A percentile compares a stretch with the other conserved stretches of the same genome.
phyloP scores from a whole-genome alignment of 192 early-diverging fungal species.

The Coemansia aciculifera region DNA sequence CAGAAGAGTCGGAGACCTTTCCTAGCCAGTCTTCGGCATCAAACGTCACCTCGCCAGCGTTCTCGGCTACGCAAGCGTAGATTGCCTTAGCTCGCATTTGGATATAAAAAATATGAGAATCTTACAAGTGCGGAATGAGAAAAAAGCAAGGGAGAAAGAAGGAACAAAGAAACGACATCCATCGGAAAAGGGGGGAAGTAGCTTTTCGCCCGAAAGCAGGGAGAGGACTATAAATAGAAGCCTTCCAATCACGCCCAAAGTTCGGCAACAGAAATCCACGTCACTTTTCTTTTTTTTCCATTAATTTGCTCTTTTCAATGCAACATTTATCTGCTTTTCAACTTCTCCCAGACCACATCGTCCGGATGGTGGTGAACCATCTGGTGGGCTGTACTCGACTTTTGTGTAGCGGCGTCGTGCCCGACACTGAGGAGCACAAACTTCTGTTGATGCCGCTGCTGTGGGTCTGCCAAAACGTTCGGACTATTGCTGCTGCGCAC shows the following conservation, averaged over 20 bases:
- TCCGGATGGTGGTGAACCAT: background rate
- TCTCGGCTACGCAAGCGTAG: constrained; percentile 48
- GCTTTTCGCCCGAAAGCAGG: background rate
- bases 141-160: background rate
- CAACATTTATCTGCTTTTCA: background rate
- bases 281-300: background rate
- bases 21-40: constrained; percentile 22
- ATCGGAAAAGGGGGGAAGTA: background rate
- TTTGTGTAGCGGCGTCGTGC: background rate
- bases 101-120: background rate
- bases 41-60: constrained; percentile 48
- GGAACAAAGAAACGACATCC: background rate
- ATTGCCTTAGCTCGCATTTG: constrained; percentile 43
- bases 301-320: background rate
- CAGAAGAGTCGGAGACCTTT: constrained; percentile 20
- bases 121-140: background rate
- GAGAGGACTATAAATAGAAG: background rate
- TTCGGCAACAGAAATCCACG: background rate
- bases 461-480: background rate
- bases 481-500: background rate
- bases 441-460: background rate
- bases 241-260: background rate
- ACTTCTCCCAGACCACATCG: background rate
- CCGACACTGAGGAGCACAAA: background rate
- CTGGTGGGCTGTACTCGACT: background rate